phyloP scores from a whole-genome alignment of 1,139 yeast genomes.

The Schwanniomyces etchellsii region DNA sequence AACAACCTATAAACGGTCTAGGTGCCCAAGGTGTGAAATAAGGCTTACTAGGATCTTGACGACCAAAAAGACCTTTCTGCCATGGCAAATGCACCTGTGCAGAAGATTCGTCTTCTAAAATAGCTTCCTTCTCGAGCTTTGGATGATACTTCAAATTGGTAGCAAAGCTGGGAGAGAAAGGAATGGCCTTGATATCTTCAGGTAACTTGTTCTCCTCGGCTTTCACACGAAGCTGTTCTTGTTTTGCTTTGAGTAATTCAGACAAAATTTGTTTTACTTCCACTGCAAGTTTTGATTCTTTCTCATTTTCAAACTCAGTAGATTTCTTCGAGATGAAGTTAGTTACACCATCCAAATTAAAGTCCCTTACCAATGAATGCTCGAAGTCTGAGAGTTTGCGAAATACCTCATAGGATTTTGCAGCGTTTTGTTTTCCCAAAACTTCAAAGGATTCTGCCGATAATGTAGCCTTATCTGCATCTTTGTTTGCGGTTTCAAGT shows the following conservation, averaged over 20 bases:
- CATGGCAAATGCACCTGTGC: conserved; percentile 59
- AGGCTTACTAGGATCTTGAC: conserved; percentile 67
- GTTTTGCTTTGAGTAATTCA: conserved; percentile 47
- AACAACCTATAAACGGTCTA: conserved; percentile 87
- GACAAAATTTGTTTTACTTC: conserved; percentile 50
- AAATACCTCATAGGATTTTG: conserved; percentile 28
- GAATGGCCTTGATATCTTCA: conserved; percentile 23
- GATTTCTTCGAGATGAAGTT: conserved; percentile 28
- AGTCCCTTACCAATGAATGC: conserved; percentile 20
- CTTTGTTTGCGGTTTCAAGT: conserved; percentile 19
- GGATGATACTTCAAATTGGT: conserved; percentile 45
- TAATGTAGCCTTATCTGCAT: conserved; percentile 18
- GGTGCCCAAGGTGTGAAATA: conserved; percentile 97
- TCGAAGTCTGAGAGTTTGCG: conserved; percentile 20
- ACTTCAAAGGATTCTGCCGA: conserved; percentile 17
- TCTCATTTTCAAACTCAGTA: conserved; percentile 27
- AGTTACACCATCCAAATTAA: conserved; percentile 13
- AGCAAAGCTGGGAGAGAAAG: conserved; percentile 56
- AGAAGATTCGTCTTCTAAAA: conserved; percentile 48
- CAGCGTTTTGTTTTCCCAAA: conserved; percentile 19
- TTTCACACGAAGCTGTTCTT: conserved; percentile 43
- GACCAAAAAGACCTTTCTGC: conserved; percentile 76
- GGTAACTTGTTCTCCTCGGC: conserved; percentile 22
- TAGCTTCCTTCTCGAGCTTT: conserved; percentile 45
- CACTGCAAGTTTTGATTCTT: conserved; percentile 36